These are phyloP conservation scores for Epichloe amarillans DNA, from an alignment of 2,329 filamentous ascomycete species.

Conservation along the genomic window DNA sequence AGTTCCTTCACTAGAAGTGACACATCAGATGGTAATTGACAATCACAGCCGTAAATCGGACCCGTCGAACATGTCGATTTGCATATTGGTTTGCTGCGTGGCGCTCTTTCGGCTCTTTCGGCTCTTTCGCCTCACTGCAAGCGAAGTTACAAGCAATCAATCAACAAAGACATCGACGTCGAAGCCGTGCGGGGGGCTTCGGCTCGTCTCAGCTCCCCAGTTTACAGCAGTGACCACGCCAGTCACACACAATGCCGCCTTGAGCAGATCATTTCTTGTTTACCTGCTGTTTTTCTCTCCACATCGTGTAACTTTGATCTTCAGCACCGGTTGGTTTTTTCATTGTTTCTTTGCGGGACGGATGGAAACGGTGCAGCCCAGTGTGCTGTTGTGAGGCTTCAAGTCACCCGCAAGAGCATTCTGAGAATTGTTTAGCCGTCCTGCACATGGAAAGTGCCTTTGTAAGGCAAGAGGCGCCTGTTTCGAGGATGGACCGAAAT, in stretches of 20 bases:
- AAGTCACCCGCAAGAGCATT: no score
- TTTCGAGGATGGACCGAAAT: not conserved
- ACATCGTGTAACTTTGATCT: not conserved
- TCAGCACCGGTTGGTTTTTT: not conserved
- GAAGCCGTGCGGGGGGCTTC: not conserved
- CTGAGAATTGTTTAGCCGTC: no score
- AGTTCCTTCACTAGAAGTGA: not conserved
- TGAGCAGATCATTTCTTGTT: not conserved
- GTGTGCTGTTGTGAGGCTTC: no score
- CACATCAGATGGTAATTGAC: not conserved
- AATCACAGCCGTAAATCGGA: not conserved
- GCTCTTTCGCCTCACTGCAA: not conserved
- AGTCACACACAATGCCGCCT: conserved; percentile 1
- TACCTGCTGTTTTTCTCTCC: not conserved
- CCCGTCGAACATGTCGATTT: not conserved
- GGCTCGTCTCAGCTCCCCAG: not conserved
- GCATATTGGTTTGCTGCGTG: not conserved
- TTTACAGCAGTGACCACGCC: not conserved
- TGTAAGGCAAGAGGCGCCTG: no score
- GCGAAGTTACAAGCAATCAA: not conserved
- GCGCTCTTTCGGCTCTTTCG: not conserved
- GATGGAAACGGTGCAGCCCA: no score
- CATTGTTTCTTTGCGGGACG: no score
- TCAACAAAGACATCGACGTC: conserved; percentile 2
- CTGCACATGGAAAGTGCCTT: no score